These are phyloP conservation scores for Skeletonema tropicum DNA, from an alignment of 108 stramenopile genomes.

Conservation along the genomic window DNA sequence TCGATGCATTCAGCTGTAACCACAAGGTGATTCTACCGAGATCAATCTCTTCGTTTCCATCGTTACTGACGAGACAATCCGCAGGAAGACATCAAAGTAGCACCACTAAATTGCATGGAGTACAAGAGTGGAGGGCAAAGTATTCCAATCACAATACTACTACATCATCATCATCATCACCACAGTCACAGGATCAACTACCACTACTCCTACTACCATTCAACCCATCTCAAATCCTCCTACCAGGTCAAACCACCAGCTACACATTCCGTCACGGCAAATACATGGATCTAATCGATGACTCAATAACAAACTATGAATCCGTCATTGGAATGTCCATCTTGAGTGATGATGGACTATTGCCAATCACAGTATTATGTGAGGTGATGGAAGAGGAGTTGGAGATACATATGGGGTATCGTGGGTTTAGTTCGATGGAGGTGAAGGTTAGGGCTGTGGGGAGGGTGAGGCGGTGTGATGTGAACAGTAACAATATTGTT, in stretches of 20 bases:
- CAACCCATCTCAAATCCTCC: constrained; percentile 22
- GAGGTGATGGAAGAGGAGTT: constrained; percentile 42
- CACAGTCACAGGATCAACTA: constrained; percentile 1
- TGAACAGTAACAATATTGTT: neutral
- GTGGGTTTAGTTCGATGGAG: constrained; percentile 38
- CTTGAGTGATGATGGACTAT: constrained; percentile 33
- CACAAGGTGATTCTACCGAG: too few relatives aligned
- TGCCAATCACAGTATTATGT: constrained; percentile 34
- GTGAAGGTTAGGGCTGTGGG: constrained; percentile 40
- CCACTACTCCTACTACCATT: constrained; percentile 41
- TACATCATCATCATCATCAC: constrained; percentile 5
- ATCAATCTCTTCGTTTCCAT: too few relatives aligned
- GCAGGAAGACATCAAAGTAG: neutral
- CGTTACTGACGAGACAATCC: too few relatives aligned
- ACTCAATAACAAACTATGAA: constrained; percentile 34
- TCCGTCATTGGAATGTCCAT: constrained; percentile 38
- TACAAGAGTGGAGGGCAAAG: constrained; percentile 39
- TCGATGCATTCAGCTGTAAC: too few relatives aligned
- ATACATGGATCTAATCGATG: constrained; percentile 50
- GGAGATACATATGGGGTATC: constrained; percentile 27
- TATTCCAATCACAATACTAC: constrained; percentile 12
- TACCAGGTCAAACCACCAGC: constrained; percentile 39
- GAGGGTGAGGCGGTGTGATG: constrained; percentile 12
- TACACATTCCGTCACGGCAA: constrained; percentile 39
- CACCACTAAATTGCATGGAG: constrained; percentile 10